Percentiles rank a stretch among this genome's conserved stretches.
phyloP scores from a whole-genome alignment of 805 yeast species.

The Ogataea methylovora region DNA sequence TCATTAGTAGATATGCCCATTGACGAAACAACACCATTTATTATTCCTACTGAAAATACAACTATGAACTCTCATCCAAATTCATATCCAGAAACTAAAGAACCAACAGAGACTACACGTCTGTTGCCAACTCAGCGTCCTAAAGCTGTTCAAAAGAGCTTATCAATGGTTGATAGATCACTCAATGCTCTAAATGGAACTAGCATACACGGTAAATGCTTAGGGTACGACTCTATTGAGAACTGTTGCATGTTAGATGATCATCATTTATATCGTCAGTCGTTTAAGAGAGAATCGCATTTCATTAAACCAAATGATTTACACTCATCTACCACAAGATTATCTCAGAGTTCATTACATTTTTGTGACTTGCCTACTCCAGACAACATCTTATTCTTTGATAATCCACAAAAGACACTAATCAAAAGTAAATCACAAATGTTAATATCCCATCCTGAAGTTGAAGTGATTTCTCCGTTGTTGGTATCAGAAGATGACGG shows the following conservation, averaged over 20 bases:
- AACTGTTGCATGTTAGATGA: slow-evolving; percentile 5
- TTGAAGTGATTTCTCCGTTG: slow-evolving; percentile 25
- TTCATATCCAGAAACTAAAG: too few species aligned
- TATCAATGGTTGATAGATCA: slow-evolving; percentile 23
- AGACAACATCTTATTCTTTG: slow-evolving; percentile 26
- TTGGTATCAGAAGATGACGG: slow-evolving; percentile 7
- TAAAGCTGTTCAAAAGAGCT: too few species aligned
- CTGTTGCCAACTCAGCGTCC: too few species aligned
- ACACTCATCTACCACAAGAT: too few species aligned
- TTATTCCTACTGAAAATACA: too few species aligned
- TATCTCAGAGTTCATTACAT: slow-evolving; percentile 11
- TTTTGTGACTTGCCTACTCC: slow-evolving; percentile 25
- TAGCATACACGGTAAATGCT: slow-evolving; percentile 23
- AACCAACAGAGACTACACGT: too few species aligned
- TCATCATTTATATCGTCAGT: too few species aligned
- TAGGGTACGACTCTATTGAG: slow-evolving; percentile 17
- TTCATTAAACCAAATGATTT: too few species aligned
- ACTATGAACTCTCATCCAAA: too few species aligned
- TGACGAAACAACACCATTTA: too few species aligned
- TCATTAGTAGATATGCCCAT: too few species aligned
- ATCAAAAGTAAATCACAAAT: slow-evolving; percentile 18
- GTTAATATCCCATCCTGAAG: slow-evolving; percentile 19
- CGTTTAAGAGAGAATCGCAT: too few species aligned
- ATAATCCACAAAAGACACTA: slow-evolving; percentile 15
- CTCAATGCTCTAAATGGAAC: slow-evolving; percentile 22